Base-by-base conservation (phyloP, 2,329 filamentous ascomycete species). In the Trichocomaceae sp. region DNA sequence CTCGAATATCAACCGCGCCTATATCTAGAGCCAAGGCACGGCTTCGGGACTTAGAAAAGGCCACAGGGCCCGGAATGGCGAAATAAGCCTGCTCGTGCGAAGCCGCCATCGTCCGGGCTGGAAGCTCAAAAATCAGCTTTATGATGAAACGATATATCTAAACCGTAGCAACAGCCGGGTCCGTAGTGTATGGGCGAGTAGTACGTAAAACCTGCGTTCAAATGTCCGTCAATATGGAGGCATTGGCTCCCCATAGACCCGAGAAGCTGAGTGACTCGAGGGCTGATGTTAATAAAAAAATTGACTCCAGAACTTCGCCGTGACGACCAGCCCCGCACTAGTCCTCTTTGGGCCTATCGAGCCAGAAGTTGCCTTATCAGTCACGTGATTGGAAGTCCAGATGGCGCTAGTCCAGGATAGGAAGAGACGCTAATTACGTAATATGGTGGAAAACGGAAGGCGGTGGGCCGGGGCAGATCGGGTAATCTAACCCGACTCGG, bases 21-120 rank as follows among this genome's bases (percentile, higher is more conserved):
- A 77, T 68, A 53, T 69, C 72, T 17, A 66, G 62, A 50, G 73
- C 72, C 58, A 78, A 66, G 42, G 67, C 69, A 57, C 69, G 69
- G 29, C 73, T 69, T 50, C 75, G 72, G 57, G 76, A 77, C 39
- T 67, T 69, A 20, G 75, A 77, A 55, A 73, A 76, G 52, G 75
- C 74, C 60, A 74, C 69, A 17, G 72, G 67, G 58, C 72, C 72
- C 6, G 69, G 66, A 47, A 74, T 67, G 57, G 70, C 66, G 55
- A 74, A 52, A 50, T 67, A 71, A 15, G 62, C 61, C 33, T 61
- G 62, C 56, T 67, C 61, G 56, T 62, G 60, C 26, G 66, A 41
- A 41, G 65, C 63, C 60, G 67, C 58, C 72, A 74, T 74, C 33
- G 52, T 67, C 58, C 60, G 57, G 54, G 23, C 53, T 52, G 51